Percentiles rank a stretch among this genome's conserved stretches.
phyloP scores from a whole-genome alignment of 169 alveolate genomes.

The Plasmodium sp. region DNA sequence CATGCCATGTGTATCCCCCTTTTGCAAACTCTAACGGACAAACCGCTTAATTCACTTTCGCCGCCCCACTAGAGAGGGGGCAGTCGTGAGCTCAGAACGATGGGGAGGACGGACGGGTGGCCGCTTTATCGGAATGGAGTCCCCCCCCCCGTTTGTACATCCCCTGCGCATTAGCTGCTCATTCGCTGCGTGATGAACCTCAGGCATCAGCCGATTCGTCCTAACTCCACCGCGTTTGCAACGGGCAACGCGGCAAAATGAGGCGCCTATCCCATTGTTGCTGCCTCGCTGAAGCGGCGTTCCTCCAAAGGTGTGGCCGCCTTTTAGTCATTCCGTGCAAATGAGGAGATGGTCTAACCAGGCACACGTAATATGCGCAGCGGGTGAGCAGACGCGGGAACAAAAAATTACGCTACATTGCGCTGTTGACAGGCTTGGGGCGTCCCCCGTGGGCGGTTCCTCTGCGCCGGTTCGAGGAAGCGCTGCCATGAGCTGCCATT shows the following conservation, averaged over 20 bases:
- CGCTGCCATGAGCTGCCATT: background rate
- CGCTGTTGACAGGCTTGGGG: background rate
- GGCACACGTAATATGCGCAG: background rate
- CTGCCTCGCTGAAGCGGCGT: background rate
- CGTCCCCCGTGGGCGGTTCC: background rate
- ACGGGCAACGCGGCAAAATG: background rate
- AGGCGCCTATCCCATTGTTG: background rate
- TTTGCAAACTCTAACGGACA: background rate
- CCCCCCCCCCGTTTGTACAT: background rate
- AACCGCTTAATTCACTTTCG: background rate
- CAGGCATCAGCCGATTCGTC: too few species aligned
- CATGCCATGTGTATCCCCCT: background rate
- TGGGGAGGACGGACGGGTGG: background rate
- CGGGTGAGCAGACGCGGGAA: background rate
- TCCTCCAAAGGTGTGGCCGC: background rate
- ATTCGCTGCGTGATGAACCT: too few species aligned
- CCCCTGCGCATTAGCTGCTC: too few species aligned
- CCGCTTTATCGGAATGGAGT: background rate
- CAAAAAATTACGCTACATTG: background rate
- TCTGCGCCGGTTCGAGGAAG: background rate
- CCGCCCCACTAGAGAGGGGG: background rate
- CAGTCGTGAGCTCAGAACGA: background rate
- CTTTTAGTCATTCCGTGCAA: background rate
- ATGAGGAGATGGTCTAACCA: background rate
- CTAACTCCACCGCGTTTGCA: background rate